phyloP scores from a whole-genome alignment of 2,329 filamentous ascomycete genomes.

The Fusarium armeniacum region DNA sequence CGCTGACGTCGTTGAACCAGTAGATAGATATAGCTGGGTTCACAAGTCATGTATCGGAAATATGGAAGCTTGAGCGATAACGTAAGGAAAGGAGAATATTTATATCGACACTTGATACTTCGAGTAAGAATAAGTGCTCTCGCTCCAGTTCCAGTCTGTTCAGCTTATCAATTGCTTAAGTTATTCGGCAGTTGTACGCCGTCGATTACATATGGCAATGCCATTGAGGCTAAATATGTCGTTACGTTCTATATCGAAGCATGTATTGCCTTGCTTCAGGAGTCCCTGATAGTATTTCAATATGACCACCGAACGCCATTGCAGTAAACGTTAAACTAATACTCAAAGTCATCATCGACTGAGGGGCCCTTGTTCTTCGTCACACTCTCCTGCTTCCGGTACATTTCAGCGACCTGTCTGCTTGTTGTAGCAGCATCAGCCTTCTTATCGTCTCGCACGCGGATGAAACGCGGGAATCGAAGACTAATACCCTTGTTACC shows the following conservation, averaged over 20 bases:
- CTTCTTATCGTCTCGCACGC: conserved; percentile 94
- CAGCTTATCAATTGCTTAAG: not conserved
- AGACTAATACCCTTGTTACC: conserved; percentile 87
- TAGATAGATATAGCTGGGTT: conserved; percentile 16
- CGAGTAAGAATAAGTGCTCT: no score
- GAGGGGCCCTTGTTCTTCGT: conserved; percentile 86
- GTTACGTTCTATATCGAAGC: conserved; percentile 9
- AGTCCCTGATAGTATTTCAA: not conserved
- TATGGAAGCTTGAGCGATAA: not conserved
- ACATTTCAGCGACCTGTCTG: conserved; percentile 95
- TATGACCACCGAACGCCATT: conserved; percentile 29
- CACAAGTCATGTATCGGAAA: not conserved
- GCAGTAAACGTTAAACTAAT: conserved; percentile 64
- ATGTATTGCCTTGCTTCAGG: conserved; percentile 14
- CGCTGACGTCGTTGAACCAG: conserved; percentile 47
- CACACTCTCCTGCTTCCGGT: conserved; percentile 92
- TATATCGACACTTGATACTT: not conserved
- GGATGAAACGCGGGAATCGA: conserved; percentile 93
- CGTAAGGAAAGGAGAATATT: not conserved
- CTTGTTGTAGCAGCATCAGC: conserved; percentile 88
- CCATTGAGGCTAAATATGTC: not conserved
- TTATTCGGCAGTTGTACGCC: not conserved
- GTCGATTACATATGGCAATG: not conserved
- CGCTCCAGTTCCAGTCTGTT: not conserved
- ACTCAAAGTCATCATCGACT: conserved; percentile 98